Percentiles rank a stretch among this genome's conserved stretches.
Conservation (phyloP, 73 alveolate species). For the Tetrahymena malaccensis region DNA sequence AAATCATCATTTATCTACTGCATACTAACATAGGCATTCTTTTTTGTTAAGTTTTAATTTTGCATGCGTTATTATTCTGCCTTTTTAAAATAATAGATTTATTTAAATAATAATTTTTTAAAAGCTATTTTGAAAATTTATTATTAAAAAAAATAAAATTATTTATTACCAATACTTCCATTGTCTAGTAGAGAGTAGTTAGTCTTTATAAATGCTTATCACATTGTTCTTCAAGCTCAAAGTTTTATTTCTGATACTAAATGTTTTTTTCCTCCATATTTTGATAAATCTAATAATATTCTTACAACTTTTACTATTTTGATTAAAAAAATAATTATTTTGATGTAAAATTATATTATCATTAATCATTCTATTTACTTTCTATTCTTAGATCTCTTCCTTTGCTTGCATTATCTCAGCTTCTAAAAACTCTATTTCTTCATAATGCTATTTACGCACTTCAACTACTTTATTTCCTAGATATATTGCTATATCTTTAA, state of each 20-base stretch:
- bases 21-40: not conserved
- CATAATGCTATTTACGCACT: not conserved
- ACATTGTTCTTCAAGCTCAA: not conserved
- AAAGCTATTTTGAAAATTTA: too few relatives aligned
- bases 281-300: not conserved
- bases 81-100: not conserved
- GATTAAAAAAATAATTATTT: not conserved
- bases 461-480: not conserved
- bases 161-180: not conserved
- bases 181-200: not conserved
- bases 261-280: not conserved
- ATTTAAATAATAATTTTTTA: not conserved
- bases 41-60: not conserved
- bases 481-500: not conserved
- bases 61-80: not conserved
- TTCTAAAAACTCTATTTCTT: not conserved
- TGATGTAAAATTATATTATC: too few relatives aligned
- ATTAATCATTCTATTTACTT: not conserved
- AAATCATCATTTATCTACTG: not conserved
- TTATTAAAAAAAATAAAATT: too few relatives aligned
- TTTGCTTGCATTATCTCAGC: not conserved
- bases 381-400: not conserved
- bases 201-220: not conserved
- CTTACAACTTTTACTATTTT: not conserved
- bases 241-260: not conserved